Evolutionary conservation across 2,329 filamentous ascomycete species (phyloP).

Genomic region (Didymosphaeria variabile): DNA sequence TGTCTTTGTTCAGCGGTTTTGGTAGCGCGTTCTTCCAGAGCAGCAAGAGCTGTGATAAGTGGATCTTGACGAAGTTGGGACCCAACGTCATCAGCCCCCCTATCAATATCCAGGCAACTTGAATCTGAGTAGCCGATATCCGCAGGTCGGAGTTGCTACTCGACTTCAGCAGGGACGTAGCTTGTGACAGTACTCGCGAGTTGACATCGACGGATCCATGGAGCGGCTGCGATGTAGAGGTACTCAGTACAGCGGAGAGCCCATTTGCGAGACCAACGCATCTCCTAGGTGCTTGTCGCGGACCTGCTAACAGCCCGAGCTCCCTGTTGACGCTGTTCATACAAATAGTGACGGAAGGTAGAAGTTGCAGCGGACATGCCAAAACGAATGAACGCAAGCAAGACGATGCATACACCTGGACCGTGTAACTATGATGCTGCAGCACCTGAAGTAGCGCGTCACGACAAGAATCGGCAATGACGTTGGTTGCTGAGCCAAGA

Average conservation of each 20-base stretch:
- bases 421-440: conserved; percentile 94
- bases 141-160: conserved; percentile 91
- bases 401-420: conserved; percentile 87
- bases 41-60: conserved; percentile 89
- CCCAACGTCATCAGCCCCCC: conserved; percentile 96
- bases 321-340: conserved; percentile 95
- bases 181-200: conserved; percentile 87
- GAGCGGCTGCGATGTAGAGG: conserved; percentile 84
- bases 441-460: conserved; percentile 90
- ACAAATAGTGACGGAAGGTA: conserved; percentile 91
- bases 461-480: conserved; percentile 81
- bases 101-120: conserved; percentile 97
- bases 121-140: conserved; percentile 91
- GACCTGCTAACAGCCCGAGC: conserved; percentile 77
- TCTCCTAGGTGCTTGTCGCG: conserved; percentile 79
- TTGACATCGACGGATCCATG: conserved; percentile 97
- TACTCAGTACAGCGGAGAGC: conserved; percentile 88
- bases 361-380: conserved; percentile 88
- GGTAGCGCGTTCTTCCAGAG: conserved; percentile 98
- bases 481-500: conserved; percentile 82
- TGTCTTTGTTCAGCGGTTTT: conserved; percentile 92
- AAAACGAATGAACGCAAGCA: conserved; percentile 88
- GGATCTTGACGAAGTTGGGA: conserved; percentile 98
- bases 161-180: conserved; percentile 89
- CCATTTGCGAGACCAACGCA: conserved; percentile 94